Evolutionary conservation across 768 basidiomycete species (phyloP), one percentile per base, ranked within the genome.

Genomic region (Chalciporus sphaerocephalus): DNA sequence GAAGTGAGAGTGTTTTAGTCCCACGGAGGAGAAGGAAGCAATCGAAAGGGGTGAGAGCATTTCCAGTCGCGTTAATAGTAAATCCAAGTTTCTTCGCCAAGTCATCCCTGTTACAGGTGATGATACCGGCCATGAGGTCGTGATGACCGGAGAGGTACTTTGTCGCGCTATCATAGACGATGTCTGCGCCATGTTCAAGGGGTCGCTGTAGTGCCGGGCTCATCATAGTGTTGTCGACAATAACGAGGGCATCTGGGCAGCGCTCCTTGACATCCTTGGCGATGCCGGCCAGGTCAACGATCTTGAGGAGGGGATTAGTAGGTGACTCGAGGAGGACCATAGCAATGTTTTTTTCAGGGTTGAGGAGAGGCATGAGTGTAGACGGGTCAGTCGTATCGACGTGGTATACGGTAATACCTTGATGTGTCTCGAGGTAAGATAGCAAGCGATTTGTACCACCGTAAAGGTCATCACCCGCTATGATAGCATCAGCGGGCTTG

Each of bases 201-300:
- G 96, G 96, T 46, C 94, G 73, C 62, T 95, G 93, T 7, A 98
- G 74, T 68, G 97, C 98, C 13, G 96, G 95, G 61, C 93, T 96
- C 95, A 98, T 97, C 96, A 98, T 98, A 49, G 96, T 98, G 63
- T 99, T 98, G 66, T 98, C 96, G 17, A 92, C 92, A 28, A 94
- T 87, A 42, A 94, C 71, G 54, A 92, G 56, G 2, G 92, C 92
- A 58, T 87, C 79, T 7, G 85, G 84, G 15, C 85, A 85, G 39
- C 77, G 77, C 57, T 85, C 81, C 60, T 94, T 93, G 54, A 95
- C 89, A 54, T 91, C 76, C 44, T 79, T 75, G 54, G 85, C 81
- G 57, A 99, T 95, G 21, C 73, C 73, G 6, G 85, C 86, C 40
- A 99, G 75, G 67, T 98, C 95, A 16, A 81, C 88, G 44, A 98